Percentiles rank a stretch among this genome's conserved stretches.
Evolutionary conservation across 2,329 filamentous ascomycete species (phyloP).

Genomic region (Fusarium anguioides): DNA sequence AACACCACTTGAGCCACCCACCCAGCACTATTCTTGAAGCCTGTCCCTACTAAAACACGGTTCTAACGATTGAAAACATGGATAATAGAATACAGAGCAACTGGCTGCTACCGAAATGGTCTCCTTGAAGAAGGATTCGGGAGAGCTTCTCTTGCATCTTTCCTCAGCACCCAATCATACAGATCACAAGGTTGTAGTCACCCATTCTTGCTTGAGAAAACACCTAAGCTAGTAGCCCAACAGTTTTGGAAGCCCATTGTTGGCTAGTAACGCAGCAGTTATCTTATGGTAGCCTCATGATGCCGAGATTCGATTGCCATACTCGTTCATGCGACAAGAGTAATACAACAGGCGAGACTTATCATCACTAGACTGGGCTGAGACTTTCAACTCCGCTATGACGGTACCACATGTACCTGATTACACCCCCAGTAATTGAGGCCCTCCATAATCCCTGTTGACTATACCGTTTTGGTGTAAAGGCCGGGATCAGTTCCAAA

Average conservation of each 20-base stretch:
- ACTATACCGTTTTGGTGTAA: slow-evolving; percentile 42
- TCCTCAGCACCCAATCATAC: background rate
- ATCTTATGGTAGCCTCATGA: background rate
- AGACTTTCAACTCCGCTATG: slow-evolving; percentile 13
- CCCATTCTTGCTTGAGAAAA: too few relatives aligned
- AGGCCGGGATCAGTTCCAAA: slow-evolving; percentile 38
- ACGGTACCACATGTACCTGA: slow-evolving; percentile 12
- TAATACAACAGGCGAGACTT: slow-evolving; percentile 10
- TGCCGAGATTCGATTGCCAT: slow-evolving; percentile 26
- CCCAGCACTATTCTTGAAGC: background rate
- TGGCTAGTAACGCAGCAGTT: background rate
- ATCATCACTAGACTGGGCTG: slow-evolving; percentile 1
- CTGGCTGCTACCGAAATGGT: background rate
- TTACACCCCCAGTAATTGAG: slow-evolving; percentile 41
- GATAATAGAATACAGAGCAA: background rate
- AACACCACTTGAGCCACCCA: background rate
- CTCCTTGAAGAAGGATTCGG: background rate
- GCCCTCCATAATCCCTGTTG: slow-evolving; percentile 39
- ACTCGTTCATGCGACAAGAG: slow-evolving; percentile 28
- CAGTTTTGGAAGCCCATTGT: background rate
- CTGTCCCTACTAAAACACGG: background rate
- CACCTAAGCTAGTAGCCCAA: background rate
- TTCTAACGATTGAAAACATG: background rate
- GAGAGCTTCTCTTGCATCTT: background rate
- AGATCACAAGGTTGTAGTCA: background rate